Evolutionary conservation across 2,329 filamentous ascomycete genomes (phyloP).

Genomic region (Dichotomopilus funicola): DNA sequence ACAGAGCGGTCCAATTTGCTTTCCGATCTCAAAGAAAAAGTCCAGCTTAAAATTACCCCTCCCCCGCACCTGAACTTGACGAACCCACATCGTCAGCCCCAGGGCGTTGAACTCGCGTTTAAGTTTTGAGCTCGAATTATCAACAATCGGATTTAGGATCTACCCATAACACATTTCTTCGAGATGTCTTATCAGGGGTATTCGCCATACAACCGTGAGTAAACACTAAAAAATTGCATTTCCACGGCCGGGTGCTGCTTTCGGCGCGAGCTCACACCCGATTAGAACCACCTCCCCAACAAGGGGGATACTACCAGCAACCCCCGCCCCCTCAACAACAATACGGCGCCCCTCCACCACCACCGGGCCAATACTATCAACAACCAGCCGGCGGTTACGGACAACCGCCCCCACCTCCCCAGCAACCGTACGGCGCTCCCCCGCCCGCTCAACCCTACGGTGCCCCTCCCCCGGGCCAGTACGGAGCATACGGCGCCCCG

Average conservation of each 20-base stretch:
- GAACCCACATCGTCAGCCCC: not conserved
- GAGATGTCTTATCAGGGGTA: slow-evolving; percentile 33
- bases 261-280: not conserved
- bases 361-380: slow-evolving; percentile 9
- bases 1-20: not conserved
- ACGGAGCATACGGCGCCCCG: slow-evolving; percentile 15
- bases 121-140: not conserved
- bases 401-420: slow-evolving; percentile 10
- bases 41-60: not conserved
- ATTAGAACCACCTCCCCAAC: slow-evolving; percentile 25
- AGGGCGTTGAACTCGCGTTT: not conserved
- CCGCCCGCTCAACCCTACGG: slow-evolving; percentile 27
- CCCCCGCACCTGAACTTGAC: slow-evolving; percentile 1
- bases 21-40: not conserved
- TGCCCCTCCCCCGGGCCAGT: slow-evolving; percentile 11
- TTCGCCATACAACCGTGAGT: slow-evolving; percentile 33
- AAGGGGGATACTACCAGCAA: slow-evolving; percentile 27
- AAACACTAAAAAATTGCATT: not conserved
- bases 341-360: slow-evolving; percentile 27
- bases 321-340: slow-evolving; percentile 23
- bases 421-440: slow-evolving; percentile 22
- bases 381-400: slow-evolving; percentile 11
- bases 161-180: not conserved
- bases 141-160: not conserved
- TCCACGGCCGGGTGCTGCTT: not conserved